Percentiles rank a stretch among this genome's conserved stretches.
Evolutionary conservation across 768 basidiomycete genomes (phyloP).

Genomic region (Mycena vitilis): DNA sequence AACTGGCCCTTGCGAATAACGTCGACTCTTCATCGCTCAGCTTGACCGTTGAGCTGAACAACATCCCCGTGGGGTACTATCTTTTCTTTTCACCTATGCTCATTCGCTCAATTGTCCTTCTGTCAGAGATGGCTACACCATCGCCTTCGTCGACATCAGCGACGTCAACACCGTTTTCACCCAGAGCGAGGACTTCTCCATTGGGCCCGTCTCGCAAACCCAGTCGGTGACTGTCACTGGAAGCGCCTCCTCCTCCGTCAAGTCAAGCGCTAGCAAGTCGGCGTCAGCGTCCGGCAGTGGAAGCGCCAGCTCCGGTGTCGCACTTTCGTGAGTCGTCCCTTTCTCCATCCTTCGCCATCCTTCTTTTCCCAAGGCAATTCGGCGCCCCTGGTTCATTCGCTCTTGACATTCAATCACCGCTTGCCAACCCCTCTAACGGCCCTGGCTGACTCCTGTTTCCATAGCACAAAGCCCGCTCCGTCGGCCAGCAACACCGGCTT

Average conservation of each 20-base stretch:
- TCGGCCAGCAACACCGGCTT: constrained; percentile 2
- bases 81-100: not conserved
- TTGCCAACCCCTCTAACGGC: not conserved
- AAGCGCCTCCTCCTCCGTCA: not conserved
- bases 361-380: not conserved
- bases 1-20: constrained; percentile 30
- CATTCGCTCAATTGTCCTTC: not conserved
- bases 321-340: constrained; percentile 18
- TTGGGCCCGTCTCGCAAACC: constrained; percentile 25
- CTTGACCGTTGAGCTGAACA: constrained; percentile 15
- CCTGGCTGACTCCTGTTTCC: not conserved
- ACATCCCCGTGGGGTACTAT: constrained; percentile 12
- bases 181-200: constrained; percentile 20
- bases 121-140: constrained; percentile 25
- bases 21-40: constrained; percentile 23
- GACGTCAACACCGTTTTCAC: constrained; percentile 27
- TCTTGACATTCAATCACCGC: not conserved
- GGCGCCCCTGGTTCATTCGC: not conserved
- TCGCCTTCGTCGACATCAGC: constrained; percentile 28
- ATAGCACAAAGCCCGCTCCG: constrained; percentile 17
- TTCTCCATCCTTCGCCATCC: constrained; percentile 3
- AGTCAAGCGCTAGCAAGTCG: constrained; percentile 4
- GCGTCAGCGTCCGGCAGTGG: not conserved
- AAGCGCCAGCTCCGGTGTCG: not conserved
- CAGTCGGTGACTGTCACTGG: constrained; percentile 18